Evolutionary conservation across 2,329 filamentous ascomycete genomes (phyloP), one percentile per base, ranked within the genome.

Genomic region (Alternaria arbusti): DNA sequence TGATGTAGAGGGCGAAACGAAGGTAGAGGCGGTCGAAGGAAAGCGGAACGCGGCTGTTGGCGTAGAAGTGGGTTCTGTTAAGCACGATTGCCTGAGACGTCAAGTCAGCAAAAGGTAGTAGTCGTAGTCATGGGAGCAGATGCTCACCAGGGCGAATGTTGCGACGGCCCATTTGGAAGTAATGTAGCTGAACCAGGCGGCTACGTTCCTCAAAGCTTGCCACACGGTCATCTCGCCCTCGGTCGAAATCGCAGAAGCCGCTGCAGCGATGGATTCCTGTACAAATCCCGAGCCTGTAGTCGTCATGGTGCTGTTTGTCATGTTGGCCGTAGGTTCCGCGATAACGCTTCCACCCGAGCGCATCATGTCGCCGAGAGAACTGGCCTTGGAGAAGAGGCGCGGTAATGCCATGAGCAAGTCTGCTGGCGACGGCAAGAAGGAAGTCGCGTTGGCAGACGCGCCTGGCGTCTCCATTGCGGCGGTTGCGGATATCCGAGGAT

Each of bases 41-140:
- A n/a, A 97, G 84, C 57, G 92, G 89, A 57, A 94, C 88, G 65
- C 96, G 87, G 13, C 93, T 95, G 0, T 94, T 95, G 45, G 94
- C 95, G 80, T 97, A 98, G 71, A 98, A 96, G 62, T 94, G 90
- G 7, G 96, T 96, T 61, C 96, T 89, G 78, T 98, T 98, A 23
- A 98, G 84, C 61, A 97, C 83, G 62, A 98, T 88, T 22, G 93
- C 93, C 88, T 90, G 64, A 23, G 55, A 9, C 20, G 26, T n/a
- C 20, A 17, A 22, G 49, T 66, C 32, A 70, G 58, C 36, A 49
- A 13, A 43, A 13, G 9, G 22, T 40, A 23, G 20, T 22, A 25
- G n/a, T n/a, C 20, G n/a, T 17, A 54, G 26, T 23, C 11, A 5
- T 51, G 55, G 25, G 74, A 51, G 49, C 15, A 11, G 8, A 26